Evolutionary conservation across 1,284 basidiomycete species (phyloP).

Genomic region (Trichosporon sp.): DNA sequence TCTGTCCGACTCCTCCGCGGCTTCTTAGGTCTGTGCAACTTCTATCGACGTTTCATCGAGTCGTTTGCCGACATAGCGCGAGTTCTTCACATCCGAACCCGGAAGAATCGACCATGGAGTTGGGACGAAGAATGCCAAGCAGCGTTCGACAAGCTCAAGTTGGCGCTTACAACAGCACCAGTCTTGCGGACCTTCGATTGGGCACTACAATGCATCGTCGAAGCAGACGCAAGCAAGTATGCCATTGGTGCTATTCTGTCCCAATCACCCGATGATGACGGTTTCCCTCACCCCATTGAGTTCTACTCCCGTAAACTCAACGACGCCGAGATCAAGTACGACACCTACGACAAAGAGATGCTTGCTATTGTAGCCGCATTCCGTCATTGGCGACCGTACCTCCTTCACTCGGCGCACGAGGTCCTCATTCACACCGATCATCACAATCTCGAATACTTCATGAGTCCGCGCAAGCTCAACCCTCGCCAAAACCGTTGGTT

Average conservation of each 20-base stretch:
- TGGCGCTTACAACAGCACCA: slow-evolving; percentile 40
- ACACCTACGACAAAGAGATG: slow-evolving; percentile 53
- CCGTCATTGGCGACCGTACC: slow-evolving; percentile 48
- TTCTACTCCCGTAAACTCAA: slow-evolving; percentile 42
- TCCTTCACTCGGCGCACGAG: slow-evolving; percentile 28
- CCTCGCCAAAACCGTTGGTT: slow-evolving; percentile 50
- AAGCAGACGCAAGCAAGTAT: slow-evolving; percentile 38
- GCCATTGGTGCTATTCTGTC: slow-evolving; percentile 36
- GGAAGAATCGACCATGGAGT: slow-evolving; percentile 27
- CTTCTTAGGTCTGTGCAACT: slow-evolving; percentile 50
- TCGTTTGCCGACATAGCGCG: slow-evolving; percentile 38
- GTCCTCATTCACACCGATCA: slow-evolving; percentile 51
- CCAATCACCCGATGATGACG: slow-evolving; percentile 29
- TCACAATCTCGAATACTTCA: slow-evolving; percentile 51
- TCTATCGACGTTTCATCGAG: slow-evolving; percentile 49
- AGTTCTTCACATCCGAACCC: slow-evolving; percentile 30
- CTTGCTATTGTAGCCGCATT: slow-evolving; percentile 50
- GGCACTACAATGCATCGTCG: slow-evolving; percentile 30
- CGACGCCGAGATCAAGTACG: slow-evolving; percentile 51
- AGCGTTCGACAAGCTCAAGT: slow-evolving; percentile 48
- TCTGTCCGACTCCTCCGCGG: slow-evolving; percentile 40
- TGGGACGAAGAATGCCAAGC: slow-evolving; percentile 36
- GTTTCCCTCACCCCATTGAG: slow-evolving; percentile 40
- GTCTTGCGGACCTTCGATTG: slow-evolving; percentile 48
- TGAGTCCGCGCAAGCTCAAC: slow-evolving; percentile 42